Evolutionary conservation across 2,329 filamentous ascomycete species (phyloP).

Genomic region (Keithomyces neogunnii): DNA sequence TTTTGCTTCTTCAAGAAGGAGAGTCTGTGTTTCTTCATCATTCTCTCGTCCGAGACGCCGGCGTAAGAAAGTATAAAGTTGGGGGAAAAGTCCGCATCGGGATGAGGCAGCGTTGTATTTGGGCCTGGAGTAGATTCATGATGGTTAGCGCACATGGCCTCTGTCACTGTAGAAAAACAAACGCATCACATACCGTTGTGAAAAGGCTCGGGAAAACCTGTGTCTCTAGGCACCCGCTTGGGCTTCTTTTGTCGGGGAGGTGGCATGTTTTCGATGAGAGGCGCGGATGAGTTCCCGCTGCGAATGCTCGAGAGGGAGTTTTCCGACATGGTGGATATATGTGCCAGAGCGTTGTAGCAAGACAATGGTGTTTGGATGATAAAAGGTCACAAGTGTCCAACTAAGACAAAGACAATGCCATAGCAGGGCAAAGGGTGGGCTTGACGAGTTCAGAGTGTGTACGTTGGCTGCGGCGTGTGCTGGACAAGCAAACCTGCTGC

Average conservation of each 20-base stretch:
- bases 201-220: conserved; percentile 44
- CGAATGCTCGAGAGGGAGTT: conserved; percentile 2
- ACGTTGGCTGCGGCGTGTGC: neutral
- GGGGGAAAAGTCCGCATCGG: conserved; percentile 49
- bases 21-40: conserved; percentile 33
- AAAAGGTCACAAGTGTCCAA: neutral
- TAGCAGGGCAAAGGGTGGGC: neutral
- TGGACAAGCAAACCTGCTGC: neutral
- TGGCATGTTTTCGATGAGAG: conserved; percentile 20
- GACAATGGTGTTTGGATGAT: neutral
- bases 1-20: conserved; percentile 39
- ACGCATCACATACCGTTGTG: conserved; percentile 31
- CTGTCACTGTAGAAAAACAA: neutral
- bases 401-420: neutral
- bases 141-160: neutral
- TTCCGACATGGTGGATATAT: conserved; percentile 4
- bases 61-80: conserved; percentile 48
- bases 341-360: neutral
- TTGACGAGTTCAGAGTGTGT: neutral
- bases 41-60: conserved; percentile 37
- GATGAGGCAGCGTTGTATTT: conserved; percentile 55
- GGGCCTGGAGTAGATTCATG: conserved; percentile 23
- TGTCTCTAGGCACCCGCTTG: conserved; percentile 28
- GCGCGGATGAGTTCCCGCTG: conserved; percentile 4
- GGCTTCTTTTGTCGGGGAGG: conserved; percentile 14